Conservation (phyloP, 768 basidiomycete genomes). For the Podaxis carcinomalis region DNA sequence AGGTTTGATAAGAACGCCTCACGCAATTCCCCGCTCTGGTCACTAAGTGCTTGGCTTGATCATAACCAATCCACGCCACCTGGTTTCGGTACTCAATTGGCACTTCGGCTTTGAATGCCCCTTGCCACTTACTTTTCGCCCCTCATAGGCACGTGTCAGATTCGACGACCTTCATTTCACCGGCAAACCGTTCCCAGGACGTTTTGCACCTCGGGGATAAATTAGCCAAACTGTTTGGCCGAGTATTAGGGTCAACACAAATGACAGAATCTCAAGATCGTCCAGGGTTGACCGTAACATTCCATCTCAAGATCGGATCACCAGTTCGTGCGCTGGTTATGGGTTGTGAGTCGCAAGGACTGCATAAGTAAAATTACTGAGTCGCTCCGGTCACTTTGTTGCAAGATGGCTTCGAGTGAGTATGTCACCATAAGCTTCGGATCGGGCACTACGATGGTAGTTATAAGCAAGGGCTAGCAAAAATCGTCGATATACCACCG, state of each 20-base stretch:
- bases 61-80: neutral
- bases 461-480: neutral
- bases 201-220: conserved; percentile 6
- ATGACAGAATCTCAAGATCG: neutral
- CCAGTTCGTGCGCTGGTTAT: neutral
- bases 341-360: neutral
- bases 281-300: neutral
- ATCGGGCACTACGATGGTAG: conserved; percentile 3
- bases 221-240: neutral
- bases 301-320: conserved; percentile 10
- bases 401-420: neutral
- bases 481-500: neutral
- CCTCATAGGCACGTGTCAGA: neutral
- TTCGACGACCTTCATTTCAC: neutral
- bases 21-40: neutral
- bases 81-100: neutral
- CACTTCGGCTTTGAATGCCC: neutral
- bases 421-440: conserved; percentile 2
- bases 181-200: neutral
- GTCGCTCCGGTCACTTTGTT: neutral
- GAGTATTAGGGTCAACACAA: neutral
- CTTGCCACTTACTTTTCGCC: neutral
- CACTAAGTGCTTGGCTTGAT: neutral
- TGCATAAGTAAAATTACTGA: neutral
- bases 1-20: neutral